Evolutionary conservation across 1,284 basidiomycete genomes (phyloP).

Genomic region (Marasmius sp.): DNA sequence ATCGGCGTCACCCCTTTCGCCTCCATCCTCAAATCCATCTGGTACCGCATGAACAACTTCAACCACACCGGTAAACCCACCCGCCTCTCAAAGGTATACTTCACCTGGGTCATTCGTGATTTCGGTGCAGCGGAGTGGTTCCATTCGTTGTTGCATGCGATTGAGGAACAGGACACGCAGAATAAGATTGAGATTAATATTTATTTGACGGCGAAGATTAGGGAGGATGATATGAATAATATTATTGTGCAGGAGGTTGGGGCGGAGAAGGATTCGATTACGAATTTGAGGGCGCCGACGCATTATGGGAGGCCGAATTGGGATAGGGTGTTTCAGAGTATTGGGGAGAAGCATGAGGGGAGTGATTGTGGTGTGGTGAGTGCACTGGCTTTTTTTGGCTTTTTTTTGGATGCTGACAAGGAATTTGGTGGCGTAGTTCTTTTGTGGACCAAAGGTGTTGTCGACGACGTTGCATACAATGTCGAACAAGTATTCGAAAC

Average conservation of each 20-base stretch:
- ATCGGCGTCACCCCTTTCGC: slow-evolving; percentile 95
- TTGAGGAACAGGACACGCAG: slow-evolving; percentile 86
- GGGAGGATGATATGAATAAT: slow-evolving; percentile 88
- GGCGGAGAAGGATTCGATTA: slow-evolving; percentile 86
- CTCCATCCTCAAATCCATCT: slow-evolving; percentile 86
- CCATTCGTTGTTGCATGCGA: slow-evolving; percentile 85
- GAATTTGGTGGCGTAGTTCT: slow-evolving; percentile 61
- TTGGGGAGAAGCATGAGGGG: slow-evolving; percentile 78
- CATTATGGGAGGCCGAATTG: slow-evolving; percentile 92
- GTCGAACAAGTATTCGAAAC: slow-evolving; percentile 84
- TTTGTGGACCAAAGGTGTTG: slow-evolving; percentile 77
- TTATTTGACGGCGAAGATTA: slow-evolving; percentile 86
- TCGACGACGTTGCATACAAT: slow-evolving; percentile 71
- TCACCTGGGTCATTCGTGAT: slow-evolving; percentile 88
- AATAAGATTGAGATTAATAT: slow-evolving; percentile 89
- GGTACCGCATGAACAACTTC: slow-evolving; percentile 90
- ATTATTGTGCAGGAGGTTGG: slow-evolving; percentile 82
- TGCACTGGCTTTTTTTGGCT: slow-evolving; percentile 24
- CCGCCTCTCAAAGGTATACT: slow-evolving; percentile 65
- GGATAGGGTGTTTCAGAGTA: slow-evolving; percentile 78
- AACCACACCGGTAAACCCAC: slow-evolving; percentile 65
- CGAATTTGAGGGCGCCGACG: slow-evolving; percentile 80
- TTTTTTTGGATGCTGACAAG: neutral
- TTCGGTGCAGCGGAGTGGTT: slow-evolving; percentile 90
- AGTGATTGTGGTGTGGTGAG: slow-evolving; percentile 82